Conservation (phyloP, 495 filamentous ascomycete genomes). For the Aspergillus haitiensis region DNA sequence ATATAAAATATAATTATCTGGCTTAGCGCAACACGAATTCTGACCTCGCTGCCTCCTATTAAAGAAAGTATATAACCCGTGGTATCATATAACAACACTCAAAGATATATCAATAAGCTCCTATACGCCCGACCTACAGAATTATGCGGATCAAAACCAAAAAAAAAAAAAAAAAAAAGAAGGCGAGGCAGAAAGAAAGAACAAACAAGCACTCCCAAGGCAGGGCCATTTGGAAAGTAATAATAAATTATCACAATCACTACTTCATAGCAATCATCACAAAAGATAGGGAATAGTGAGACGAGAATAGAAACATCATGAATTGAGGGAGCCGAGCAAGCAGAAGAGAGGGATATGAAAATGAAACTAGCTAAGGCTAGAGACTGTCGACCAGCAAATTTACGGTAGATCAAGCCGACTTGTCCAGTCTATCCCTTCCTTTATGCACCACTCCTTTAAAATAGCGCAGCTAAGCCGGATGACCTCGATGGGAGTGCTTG, state of each 20-base stretch:
- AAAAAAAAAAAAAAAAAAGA: background rate
- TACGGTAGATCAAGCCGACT: constrained; percentile 34
- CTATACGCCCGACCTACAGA: constrained; percentile 18
- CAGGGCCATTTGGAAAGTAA: too few relatives aligned
- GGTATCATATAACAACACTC: constrained; percentile 39
- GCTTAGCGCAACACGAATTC: background rate
- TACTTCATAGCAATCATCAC: too few relatives aligned
- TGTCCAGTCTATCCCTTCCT: constrained; percentile 46
- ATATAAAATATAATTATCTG: too few relatives aligned
- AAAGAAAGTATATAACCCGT: constrained; percentile 29
- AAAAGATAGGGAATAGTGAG: too few relatives aligned
- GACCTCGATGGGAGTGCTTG: constrained; percentile 47
- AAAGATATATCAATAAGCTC: constrained; percentile 12
- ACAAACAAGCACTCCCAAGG: too few relatives aligned
- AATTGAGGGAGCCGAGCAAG: too few relatives aligned
- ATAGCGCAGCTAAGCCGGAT: constrained; percentile 48
- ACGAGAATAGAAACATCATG: too few relatives aligned
- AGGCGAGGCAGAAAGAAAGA: background rate
- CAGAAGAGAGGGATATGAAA: too few relatives aligned
- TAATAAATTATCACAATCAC: too few relatives aligned
- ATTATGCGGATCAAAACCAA: constrained; percentile 6
- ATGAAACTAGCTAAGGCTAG: too few relatives aligned
- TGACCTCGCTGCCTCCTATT: background rate
- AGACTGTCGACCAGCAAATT: too few relatives aligned
- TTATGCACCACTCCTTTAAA: constrained; percentile 48